These are phyloP conservation scores for Plectosphaerella cucumerina DNA, from an alignment of 2,329 filamentous ascomycete species.

Conservation along the genomic window DNA sequence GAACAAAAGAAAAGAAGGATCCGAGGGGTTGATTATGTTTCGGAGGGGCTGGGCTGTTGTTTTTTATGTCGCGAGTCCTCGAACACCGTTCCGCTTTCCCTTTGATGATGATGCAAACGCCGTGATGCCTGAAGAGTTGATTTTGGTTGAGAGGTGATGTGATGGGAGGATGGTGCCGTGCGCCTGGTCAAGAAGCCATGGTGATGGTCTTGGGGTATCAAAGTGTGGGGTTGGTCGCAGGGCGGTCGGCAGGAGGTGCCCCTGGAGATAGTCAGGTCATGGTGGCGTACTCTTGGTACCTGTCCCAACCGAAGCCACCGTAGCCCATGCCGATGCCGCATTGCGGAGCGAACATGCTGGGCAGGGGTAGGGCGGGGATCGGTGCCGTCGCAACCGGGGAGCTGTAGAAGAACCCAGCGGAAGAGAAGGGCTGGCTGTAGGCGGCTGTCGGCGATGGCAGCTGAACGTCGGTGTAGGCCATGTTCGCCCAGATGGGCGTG, in stretches of 20 bases:
- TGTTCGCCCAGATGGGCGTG: conserved; percentile 72
- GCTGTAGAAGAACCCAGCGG: conserved; percentile 74
- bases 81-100: conserved; percentile 32
- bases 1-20: conserved; percentile 15
- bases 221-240: conserved; percentile 10
- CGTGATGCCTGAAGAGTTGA: conserved; percentile 24
- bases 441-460: conserved; percentile 75
- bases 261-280: conserved; percentile 74
- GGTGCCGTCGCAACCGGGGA: conserved; percentile 70
- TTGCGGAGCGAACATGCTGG: conserved; percentile 80
- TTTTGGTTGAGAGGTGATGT: conserved; percentile 23
- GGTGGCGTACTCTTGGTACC: conserved; percentile 78
- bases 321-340: conserved; percentile 78
- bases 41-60: conserved; percentile 30
- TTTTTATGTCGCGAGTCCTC: conserved; percentile 31
- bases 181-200: conserved; percentile 12
- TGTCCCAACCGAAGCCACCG: conserved; percentile 79
- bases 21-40: conserved; percentile 14
- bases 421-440: conserved; percentile 73
- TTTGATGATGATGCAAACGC: conserved; percentile 35
- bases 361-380: conserved; percentile 73
- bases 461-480: conserved; percentile 70
- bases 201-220: not conserved
- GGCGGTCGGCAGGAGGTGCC: conserved; percentile 40
- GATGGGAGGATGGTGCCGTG: conserved; percentile 13